phyloP scores from a whole-genome alignment of 1,284 basidiomycete genomes.

The Cryptococcus sp. region DNA sequence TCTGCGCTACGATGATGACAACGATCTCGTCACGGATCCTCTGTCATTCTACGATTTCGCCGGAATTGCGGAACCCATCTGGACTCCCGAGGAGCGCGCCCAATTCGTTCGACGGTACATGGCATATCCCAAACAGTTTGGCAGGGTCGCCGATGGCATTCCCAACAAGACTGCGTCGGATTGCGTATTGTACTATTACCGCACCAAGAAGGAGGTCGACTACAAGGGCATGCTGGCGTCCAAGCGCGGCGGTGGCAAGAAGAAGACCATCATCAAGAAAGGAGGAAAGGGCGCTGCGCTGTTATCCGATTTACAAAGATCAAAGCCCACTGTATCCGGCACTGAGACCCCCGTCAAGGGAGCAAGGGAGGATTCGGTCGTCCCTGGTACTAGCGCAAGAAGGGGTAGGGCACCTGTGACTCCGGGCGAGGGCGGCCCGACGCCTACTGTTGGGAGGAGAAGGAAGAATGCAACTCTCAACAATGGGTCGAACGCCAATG shows the following conservation, averaged over 20 bases:
- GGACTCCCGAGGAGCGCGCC: slow-evolving; percentile 83
- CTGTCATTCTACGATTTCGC: slow-evolving; percentile 72
- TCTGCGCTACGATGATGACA: slow-evolving; percentile 74
- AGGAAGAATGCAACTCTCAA: slow-evolving; percentile 8
- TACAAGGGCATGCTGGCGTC: slow-evolving; percentile 62
- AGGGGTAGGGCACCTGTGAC: slow-evolving; percentile 4
- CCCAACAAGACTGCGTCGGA: slow-evolving; percentile 83
- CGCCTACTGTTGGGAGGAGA: slow-evolving; percentile 5
- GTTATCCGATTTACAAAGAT: slow-evolving; percentile 41
- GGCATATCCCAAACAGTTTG: slow-evolving; percentile 86
- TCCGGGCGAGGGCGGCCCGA: slow-evolving; percentile 1
- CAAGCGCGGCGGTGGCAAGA: slow-evolving; percentile 64
- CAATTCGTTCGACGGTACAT: slow-evolving; percentile 81
- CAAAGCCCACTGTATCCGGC: slow-evolving; percentile 31
- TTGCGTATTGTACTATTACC: slow-evolving; percentile 92
- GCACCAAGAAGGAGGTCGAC: slow-evolving; percentile 90
- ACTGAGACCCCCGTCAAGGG: not conserved
- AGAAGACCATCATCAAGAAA: slow-evolving; percentile 57
- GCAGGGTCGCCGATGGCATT: slow-evolving; percentile 71
- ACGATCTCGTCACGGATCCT: slow-evolving; percentile 77
- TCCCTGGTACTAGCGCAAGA: slow-evolving; percentile 15
- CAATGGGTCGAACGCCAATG: slow-evolving; percentile 1
- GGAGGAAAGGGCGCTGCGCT: slow-evolving; percentile 43
- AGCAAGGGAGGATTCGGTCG: slow-evolving; percentile 12
- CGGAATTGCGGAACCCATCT: slow-evolving; percentile 68